Base-by-base conservation (phyloP, 2,329 filamentous ascomycete species). In the Dactylellina sp. region DNA sequence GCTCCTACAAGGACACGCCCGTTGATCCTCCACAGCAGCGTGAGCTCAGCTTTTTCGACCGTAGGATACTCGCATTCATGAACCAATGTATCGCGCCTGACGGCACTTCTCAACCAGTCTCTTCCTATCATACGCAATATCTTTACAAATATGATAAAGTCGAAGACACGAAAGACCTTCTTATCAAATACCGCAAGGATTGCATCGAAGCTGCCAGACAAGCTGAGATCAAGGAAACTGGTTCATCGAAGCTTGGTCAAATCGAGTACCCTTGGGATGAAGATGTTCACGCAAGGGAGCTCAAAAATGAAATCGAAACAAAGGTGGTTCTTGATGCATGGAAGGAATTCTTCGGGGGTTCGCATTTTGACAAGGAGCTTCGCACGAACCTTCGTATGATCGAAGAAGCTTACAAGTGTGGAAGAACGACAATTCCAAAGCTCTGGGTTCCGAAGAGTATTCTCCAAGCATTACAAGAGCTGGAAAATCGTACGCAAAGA, bases 241-340 rank as follows among this genome's bases (percentile, higher is more conserved):
- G 66, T 0, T 47, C n/a, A 5, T 44, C 28, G 0, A 28, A 50
- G 1, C 4, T 62, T 32, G 16, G 25, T 2, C 2, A 32, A 9
- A 25, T 22, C 2, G 25, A 37, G 11, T 71, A 35, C 24, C 25
- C 55, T 5, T 71, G 66, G 66, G 52, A 63, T 18, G 59, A 64
- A 3, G 2, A 52, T 14, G 25, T 63, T 9, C 57, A 57, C 32
- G 20, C 18, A 7, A 20, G 16, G 2, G 20, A 35, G n/a, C 56
- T 42, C 42, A 39, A 18, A 0, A 42, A 47, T 12, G 20, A 52
- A 25, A n/a, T 71, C 16, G n/a, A 18, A 11, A 42, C 37, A 2
- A 22, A 37, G 12, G 24, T 28, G 1, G 59, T 59, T 1, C 2
- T 63, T 1, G 37, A 37, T 22, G 49, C 28, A 11, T 71, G 52